These are phyloP conservation scores for Peltaster fructicola DNA, from an alignment of 2,329 filamentous ascomycete genomes.

Conservation along the genomic window DNA sequence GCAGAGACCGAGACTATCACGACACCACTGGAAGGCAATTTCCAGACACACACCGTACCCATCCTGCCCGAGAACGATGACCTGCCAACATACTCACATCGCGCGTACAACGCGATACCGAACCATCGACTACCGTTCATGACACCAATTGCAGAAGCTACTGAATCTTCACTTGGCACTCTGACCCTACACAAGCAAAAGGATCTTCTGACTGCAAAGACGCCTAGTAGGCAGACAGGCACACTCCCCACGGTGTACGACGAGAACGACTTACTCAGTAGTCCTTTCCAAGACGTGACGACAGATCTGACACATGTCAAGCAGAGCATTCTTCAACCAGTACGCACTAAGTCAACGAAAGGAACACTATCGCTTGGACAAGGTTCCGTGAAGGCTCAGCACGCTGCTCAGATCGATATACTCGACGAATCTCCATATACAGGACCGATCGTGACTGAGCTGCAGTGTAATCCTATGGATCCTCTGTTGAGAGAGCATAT, in stretches of 20 bases:
- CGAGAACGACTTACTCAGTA: constrained; percentile 38
- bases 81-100: constrained; percentile 55
- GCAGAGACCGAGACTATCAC: constrained; percentile 26
- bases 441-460: constrained; percentile 62
- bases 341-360: constrained; percentile 31
- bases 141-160: constrained; percentile 95
- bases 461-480: constrained; percentile 78
- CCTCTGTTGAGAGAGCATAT: constrained; percentile 58
- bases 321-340: constrained; percentile 32
- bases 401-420: constrained; percentile 11
- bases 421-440: constrained; percentile 32
- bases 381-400: constrained; percentile 17
- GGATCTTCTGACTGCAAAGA: constrained; percentile 51
- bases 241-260: constrained; percentile 22
- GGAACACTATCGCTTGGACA: constrained; percentile 20
- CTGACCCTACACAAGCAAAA: constrained; percentile 39
- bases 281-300: constrained; percentile 52
- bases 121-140: constrained; percentile 93
- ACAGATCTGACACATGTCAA: constrained; percentile 28
- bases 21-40: constrained; percentile 29
- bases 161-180: constrained; percentile 66
- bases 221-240: constrained; percentile 45
- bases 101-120: constrained; percentile 53
- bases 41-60: constrained; percentile 52
- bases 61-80: constrained; percentile 76